Conservation (phyloP, 2,329 filamentous ascomycete species). For the Stagonosporopsis tanaceti region DNA sequence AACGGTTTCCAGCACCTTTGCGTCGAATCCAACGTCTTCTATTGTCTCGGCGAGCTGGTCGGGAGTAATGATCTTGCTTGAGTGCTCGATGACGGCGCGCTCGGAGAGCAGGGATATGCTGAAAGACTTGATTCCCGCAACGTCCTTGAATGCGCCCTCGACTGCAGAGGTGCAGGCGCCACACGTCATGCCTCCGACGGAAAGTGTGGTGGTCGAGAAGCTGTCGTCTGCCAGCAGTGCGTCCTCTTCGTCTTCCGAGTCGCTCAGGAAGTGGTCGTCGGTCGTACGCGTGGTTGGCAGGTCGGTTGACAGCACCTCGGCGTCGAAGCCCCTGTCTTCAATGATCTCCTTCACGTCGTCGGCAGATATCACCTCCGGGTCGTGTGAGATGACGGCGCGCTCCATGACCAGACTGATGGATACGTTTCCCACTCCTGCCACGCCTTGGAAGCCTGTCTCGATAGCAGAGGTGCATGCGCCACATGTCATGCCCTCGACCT, state of each 20-base stretch:
- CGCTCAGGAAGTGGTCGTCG: constrained; percentile 47
- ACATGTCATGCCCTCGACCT: constrained; percentile 86
- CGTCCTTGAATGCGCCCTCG: constrained; percentile 79
- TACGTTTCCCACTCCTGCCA: constrained; percentile 83
- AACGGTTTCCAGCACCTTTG: constrained; percentile 76
- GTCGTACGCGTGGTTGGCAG: constrained; percentile 62
- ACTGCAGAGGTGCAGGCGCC: constrained; percentile 88
- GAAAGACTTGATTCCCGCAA: constrained; percentile 76
- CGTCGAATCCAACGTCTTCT: constrained; percentile 79
- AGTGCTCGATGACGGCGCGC: constrained; percentile 84
- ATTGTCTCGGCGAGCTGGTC: constrained; percentile 66
- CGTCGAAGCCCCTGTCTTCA: constrained; percentile 91
- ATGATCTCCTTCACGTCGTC: constrained; percentile 84
- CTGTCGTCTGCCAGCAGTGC: constrained; percentile 49
- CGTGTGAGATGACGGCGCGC: constrained; percentile 91
- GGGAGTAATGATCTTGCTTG: constrained; percentile 63
- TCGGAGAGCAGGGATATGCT: constrained; percentile 86
- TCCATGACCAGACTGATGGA: constrained; percentile 96
- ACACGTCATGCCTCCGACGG: constrained; percentile 89
- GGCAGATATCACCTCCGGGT: constrained; percentile 75
- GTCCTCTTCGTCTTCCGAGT: constrained; percentile 47
- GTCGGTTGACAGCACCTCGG: constrained; percentile 84
- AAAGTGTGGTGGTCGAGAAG: constrained; percentile 71
- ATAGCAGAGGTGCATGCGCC: constrained; percentile 96
- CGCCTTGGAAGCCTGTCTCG: constrained; percentile 84